Percentiles rank a stretch among this genome's conserved stretches.
Evolutionary conservation across 2,329 filamentous ascomycete species (phyloP).

Genomic region (Seiridium cupressi): DNA sequence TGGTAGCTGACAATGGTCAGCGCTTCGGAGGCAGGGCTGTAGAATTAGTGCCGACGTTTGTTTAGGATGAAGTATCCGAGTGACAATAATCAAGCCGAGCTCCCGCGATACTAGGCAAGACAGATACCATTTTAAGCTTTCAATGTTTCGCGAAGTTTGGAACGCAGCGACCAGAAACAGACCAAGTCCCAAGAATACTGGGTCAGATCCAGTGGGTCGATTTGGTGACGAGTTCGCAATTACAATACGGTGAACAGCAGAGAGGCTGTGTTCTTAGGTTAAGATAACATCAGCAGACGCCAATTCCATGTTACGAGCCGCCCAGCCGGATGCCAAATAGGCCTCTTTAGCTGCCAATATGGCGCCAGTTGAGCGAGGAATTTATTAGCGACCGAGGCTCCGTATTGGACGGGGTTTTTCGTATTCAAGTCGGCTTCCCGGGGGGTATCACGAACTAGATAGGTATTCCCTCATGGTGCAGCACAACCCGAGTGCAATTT

Average conservation of each 20-base stretch:
- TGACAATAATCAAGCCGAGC: neutral
- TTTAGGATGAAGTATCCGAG: neutral
- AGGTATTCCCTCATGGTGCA: neutral
- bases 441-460: neutral
- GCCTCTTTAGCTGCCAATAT: neutral
- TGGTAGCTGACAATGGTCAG: neutral
- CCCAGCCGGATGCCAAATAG: neutral
- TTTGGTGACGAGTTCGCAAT: conserved; percentile 7
- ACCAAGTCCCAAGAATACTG: conserved; percentile 3
- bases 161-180: neutral
- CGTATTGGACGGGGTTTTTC: neutral
- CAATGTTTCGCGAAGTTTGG: conserved; percentile 1
- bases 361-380: neutral
- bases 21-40: neutral
- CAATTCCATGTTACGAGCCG: neutral
- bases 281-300: neutral
- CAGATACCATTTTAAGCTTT: neutral
- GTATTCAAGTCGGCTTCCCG: neutral
- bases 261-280: conserved; percentile 2
- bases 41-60: neutral
- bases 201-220: neutral
- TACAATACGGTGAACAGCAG: conserved; percentile 5
- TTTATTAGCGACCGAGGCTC: neutral
- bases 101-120: neutral
- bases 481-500: too few species aligned